Conservation (phyloP, 139 green algal genomes). For the Chlorella sp. region DNA sequence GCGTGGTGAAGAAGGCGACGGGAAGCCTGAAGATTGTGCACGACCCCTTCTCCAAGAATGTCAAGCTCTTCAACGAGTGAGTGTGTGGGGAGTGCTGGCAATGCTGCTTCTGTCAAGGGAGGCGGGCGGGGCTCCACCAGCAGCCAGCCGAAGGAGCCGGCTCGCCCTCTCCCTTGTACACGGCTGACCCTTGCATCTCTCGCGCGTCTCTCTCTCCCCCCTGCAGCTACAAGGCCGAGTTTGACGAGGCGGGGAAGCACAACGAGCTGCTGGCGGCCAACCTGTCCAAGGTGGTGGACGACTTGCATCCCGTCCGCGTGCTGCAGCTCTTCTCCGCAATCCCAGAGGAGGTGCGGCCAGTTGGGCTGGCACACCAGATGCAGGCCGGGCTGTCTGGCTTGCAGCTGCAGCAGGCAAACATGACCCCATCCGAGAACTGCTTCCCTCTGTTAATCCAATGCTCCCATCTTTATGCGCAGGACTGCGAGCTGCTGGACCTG, state of each 20-base stretch:
- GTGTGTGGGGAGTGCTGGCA: background rate
- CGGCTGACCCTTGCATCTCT: no score
- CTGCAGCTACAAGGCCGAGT: conserved; percentile 53
- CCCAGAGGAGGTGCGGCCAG: conserved; percentile 60
- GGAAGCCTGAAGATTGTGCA: conserved; percentile 89
- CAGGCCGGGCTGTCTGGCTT: no score
- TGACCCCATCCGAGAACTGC: no score
- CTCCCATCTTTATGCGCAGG: conserved; percentile 5
- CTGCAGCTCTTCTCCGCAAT: conserved; percentile 86
- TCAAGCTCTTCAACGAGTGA: conserved; percentile 45
- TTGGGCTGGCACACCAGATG: no score
- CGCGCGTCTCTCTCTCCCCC: no score
- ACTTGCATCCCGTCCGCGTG: conserved; percentile 94
- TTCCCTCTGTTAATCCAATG: no score
- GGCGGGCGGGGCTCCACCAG: no score
- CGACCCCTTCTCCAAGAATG: conserved; percentile 90
- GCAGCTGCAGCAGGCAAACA: no score
- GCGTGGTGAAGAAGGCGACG: conserved; percentile 87
- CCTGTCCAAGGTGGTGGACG: conserved; percentile 79
- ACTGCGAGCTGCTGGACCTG: conserved; percentile 70
- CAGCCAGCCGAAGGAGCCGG: no score
- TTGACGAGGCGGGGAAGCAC: conserved; percentile 64
- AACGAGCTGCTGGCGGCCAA: conserved; percentile 73
- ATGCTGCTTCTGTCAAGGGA: no score
- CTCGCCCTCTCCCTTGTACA: no score